Conservation (phyloP, 1,284 basidiomycete genomes). For the Cryptococcus neoformans region DNA sequence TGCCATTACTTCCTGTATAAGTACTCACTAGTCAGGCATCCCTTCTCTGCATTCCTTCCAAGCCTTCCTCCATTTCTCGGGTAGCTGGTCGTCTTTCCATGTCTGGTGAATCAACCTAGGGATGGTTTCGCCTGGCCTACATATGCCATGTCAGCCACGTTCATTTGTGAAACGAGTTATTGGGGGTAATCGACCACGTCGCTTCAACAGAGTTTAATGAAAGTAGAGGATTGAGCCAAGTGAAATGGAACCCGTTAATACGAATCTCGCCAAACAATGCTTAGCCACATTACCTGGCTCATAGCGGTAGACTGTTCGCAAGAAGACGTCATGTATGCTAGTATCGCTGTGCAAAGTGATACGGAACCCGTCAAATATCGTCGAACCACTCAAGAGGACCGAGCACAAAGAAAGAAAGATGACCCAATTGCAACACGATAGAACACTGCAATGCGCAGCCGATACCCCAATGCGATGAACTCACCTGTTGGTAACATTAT, state of each 20-base stretch:
- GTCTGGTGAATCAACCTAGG: conserved; percentile 97
- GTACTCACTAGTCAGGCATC: conserved; percentile 90
- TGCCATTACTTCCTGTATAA: not conserved
- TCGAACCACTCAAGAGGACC: too few relatives aligned
- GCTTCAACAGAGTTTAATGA: not conserved
- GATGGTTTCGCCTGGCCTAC: conserved; percentile 61
- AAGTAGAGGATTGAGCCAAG: not conserved
- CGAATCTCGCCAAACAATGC: too few relatives aligned
- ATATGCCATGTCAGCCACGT: conserved; percentile 2
- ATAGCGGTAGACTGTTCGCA: too few relatives aligned
- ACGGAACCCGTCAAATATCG: not conserved
- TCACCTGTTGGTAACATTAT: conserved; percentile 39
- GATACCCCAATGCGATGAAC: conserved; percentile 8
- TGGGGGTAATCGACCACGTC: too few relatives aligned
- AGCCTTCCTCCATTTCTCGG: conserved; percentile 73
- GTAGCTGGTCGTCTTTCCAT: conserved; percentile 90
- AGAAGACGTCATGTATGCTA: too few relatives aligned
- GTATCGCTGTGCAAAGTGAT: too few relatives aligned
- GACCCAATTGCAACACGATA: not conserved
- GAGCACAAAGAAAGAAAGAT: too few relatives aligned
- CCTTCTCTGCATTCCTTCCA: conserved; percentile 78
- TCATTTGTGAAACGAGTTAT: too few relatives aligned
- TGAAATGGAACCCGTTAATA: not conserved
- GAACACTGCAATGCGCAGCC: not conserved
- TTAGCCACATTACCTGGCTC: too few relatives aligned